A percentile compares a stretch with the other conserved stretches of the same genome.
Conservation (phyloP, 2,329 filamentous ascomycete species). For the Colletotrichum aenigma region DNA sequence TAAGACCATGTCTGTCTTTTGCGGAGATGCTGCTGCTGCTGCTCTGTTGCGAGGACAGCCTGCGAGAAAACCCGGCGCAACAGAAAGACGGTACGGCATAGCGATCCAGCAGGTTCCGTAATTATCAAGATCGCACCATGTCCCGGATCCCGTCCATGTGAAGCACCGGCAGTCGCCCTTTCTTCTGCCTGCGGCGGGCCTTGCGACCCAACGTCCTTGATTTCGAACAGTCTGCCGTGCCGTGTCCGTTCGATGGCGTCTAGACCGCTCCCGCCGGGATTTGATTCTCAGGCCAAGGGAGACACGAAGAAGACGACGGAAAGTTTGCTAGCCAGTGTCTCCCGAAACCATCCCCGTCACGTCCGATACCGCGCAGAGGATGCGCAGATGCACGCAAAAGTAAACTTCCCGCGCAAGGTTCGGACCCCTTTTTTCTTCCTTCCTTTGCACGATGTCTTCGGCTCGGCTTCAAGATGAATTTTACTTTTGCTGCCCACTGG, state of each 20-base stretch:
- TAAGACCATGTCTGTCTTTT: background rate
- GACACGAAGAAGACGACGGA: background rate
- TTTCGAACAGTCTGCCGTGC: background rate
- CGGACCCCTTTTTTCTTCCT: background rate
- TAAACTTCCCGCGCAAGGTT: background rate
- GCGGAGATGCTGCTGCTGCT: background rate
- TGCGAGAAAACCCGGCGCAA: background rate
- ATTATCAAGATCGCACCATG: slow-evolving; percentile 5
- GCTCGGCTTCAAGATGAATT: background rate
- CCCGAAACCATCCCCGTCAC: background rate
- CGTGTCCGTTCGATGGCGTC: background rate
- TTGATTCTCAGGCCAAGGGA: background rate
- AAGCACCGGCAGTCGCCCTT: slow-evolving; percentile 3
- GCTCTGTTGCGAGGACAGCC: background rate
- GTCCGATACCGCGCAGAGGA: background rate
- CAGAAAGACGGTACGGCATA: background rate
- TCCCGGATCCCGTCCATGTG: background rate
- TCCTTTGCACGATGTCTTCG: background rate
- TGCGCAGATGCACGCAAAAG: background rate
- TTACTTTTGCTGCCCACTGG: background rate
- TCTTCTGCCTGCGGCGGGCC: background rate
- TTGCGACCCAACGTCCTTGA: background rate
- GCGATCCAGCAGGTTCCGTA: background rate
- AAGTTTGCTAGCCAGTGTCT: background rate
- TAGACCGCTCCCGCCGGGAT: background rate